Evolutionary conservation across 345 rosid species (phyloP).

Genomic region (Euphorbia lathyris): DNA sequence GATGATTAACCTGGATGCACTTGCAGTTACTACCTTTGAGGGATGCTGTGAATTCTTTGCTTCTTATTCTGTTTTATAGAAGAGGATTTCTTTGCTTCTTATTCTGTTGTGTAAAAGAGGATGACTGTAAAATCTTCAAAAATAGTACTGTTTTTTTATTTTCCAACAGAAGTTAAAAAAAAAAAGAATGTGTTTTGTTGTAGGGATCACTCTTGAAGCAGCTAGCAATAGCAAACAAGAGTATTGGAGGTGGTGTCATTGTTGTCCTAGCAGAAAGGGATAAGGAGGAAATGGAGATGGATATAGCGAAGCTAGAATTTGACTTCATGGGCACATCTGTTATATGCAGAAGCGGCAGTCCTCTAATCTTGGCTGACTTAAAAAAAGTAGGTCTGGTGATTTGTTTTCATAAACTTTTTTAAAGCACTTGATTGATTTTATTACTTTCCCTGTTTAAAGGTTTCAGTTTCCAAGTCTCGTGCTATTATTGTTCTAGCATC

Average conservation of each 20-base stretch:
- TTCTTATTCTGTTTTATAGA: background rate
- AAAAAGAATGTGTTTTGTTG: conserved; percentile 19
- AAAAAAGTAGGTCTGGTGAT: conserved; percentile 51
- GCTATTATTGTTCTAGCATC: conserved; percentile 82
- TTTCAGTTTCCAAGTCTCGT: conserved; percentile 86
- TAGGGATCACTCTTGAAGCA: conserved; percentile 95
- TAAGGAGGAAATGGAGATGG: conserved; percentile 93
- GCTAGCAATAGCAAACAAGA: conserved; percentile 90
- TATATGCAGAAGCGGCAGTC: conserved; percentile 92
- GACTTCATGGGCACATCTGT: conserved; percentile 91
- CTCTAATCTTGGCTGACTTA: conserved; percentile 82
- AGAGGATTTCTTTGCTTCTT: background rate
- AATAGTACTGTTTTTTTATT: background rate
- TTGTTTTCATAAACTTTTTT: background rate
- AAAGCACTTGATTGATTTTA: conserved; percentile 4
- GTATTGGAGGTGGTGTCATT: conserved; percentile 81
- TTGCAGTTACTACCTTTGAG: background rate
- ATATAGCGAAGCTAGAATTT: conserved; percentile 80
- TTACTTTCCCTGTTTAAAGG: conserved; percentile 35
- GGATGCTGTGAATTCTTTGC: background rate
- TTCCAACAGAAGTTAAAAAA: conserved; percentile 4
- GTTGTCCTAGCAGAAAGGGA: conserved; percentile 91
- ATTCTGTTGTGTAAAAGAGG: background rate
- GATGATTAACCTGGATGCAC: background rate
- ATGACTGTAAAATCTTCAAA: background rate